Conservation (phyloP, 2,329 filamentous ascomycete genomes). For the Beauveria sp. region DNA sequence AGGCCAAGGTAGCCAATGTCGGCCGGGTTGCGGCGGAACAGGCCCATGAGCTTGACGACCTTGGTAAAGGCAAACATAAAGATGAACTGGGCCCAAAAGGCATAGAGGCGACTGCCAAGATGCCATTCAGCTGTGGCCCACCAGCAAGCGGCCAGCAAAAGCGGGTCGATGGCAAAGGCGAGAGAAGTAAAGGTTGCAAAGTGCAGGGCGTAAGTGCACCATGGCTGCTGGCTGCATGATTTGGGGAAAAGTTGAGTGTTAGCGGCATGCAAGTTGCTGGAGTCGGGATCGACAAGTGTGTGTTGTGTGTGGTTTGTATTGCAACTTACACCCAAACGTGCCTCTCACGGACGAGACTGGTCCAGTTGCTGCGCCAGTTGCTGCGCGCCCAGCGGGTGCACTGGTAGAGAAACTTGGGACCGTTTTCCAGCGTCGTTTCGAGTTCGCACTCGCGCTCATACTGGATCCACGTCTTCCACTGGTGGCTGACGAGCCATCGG, state of each 20-base stretch:
- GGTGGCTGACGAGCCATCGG: constrained; percentile 85
- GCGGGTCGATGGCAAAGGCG: constrained; percentile 69
- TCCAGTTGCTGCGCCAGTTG: constrained; percentile 97
- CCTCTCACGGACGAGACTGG: constrained; percentile 75
- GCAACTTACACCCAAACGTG: constrained; percentile 76
- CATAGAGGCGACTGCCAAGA: constrained; percentile 40
- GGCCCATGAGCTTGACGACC: constrained; percentile 79
- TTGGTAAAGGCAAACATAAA: constrained; percentile 83
- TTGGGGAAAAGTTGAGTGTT: constrained; percentile 13
- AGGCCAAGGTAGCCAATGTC: constrained; percentile 74
- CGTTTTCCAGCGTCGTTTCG: constrained; percentile 85
- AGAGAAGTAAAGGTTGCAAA: constrained; percentile 88
- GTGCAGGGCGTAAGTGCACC: constrained; percentile 90
- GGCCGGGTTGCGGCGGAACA: constrained; percentile 76
- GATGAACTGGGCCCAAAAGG: constrained; percentile 54
- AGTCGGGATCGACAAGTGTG: constrained; percentile 12
- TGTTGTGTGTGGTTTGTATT: background rate
- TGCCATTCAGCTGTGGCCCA: constrained; percentile 59
- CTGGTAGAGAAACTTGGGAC: constrained; percentile 83
- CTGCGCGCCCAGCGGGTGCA: constrained; percentile 92
- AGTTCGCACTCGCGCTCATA: constrained; percentile 88
- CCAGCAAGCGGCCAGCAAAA: constrained; percentile 63
- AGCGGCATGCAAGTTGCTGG: constrained; percentile 1
- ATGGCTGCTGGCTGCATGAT: constrained; percentile 67
- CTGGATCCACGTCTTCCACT: constrained; percentile 93